Evolutionary conservation across 345 rosid genomes (phyloP), one percentile per base, ranked within the genome.

Genomic region (Combretum micranthum): DNA sequence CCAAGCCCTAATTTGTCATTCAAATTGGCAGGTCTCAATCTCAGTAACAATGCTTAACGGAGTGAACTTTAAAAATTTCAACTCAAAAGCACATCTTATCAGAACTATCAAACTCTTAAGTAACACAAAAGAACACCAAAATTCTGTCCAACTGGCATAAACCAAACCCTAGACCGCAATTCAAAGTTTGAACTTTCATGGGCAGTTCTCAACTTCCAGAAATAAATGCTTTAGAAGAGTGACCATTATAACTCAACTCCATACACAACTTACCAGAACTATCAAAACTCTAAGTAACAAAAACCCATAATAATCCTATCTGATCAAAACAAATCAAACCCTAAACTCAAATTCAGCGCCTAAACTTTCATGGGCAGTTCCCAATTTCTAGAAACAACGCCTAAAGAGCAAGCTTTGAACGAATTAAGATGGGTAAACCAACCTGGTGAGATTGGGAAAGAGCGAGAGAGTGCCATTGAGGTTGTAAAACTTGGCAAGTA

Each of bases 371-470:
- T 20, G 20, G 19, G 42, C 56, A 20, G 17, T 23, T 23, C 56
- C 42, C 14, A 18, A 43, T 52, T 52, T 25, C 2, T 12, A 1
- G 12, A 13, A 43, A 25, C 42, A 17, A 52, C 48, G 44, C 17
- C 5, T 20, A 37, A 42, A 60, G 19, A 18, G 39, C 9, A 11
- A 32, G 9, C 39, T 32, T 32, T 32, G 5, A 25, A 25, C 26
- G 5, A 25, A 25, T 25, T 25, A 32, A 32, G 39, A 32, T 4
- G 9, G 9, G 39, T 32, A 1, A 4, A 7, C 39, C 39, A 32
- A 82, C 97, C 88, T 68, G 80, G 23, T 64, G 85, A 50, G 86
- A 73, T 12, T 66, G 85, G 50, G 86, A 73, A 11, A 55, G 71
- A 47, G 74, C 14, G 54, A 75, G 55, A 50, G 91, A 75, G 46